These are phyloP conservation scores for Pseudogymnoascus sp. DNA, from an alignment of 2,329 filamentous ascomycete species.

Conservation along the genomic window DNA sequence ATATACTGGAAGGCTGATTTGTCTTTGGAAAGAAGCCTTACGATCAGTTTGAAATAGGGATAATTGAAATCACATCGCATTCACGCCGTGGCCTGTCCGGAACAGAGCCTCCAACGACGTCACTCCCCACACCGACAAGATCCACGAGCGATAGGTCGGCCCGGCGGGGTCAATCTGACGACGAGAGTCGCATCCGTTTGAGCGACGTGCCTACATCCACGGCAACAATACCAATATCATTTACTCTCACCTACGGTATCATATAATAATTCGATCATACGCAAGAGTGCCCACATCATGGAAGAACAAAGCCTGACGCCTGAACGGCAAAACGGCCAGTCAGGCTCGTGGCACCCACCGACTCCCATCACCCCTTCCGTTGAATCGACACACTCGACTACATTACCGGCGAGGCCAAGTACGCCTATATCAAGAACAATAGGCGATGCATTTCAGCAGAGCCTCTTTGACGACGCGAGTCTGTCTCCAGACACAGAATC, in stretches of 20 bases:
- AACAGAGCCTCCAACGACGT: background rate
- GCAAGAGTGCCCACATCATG: background rate
- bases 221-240: background rate
- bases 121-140: background rate
- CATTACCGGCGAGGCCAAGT: conserved; percentile 3
- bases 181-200: background rate
- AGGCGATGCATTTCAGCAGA: background rate
- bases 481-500: background rate
- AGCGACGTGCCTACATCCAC: background rate
- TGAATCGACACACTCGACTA: background rate
- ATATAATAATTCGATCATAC: background rate
- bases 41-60: background rate
- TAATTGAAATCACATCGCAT: background rate
- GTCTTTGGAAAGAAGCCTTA: background rate
- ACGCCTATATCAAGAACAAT: background rate
- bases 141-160: background rate
- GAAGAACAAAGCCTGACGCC: background rate
- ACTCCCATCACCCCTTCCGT: background rate
- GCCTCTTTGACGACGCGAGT: background rate
- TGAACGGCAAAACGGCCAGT: background rate
- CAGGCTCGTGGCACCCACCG: conserved; percentile 1
- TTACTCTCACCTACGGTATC: background rate
- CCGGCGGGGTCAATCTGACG: background rate
- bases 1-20: background rate
- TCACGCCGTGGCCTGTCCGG: background rate